Evolutionary conservation across 495 filamentous ascomycete species (phyloP), one percentile per base, ranked within the genome.

Genomic region (Durotheca rogersii): DNA sequence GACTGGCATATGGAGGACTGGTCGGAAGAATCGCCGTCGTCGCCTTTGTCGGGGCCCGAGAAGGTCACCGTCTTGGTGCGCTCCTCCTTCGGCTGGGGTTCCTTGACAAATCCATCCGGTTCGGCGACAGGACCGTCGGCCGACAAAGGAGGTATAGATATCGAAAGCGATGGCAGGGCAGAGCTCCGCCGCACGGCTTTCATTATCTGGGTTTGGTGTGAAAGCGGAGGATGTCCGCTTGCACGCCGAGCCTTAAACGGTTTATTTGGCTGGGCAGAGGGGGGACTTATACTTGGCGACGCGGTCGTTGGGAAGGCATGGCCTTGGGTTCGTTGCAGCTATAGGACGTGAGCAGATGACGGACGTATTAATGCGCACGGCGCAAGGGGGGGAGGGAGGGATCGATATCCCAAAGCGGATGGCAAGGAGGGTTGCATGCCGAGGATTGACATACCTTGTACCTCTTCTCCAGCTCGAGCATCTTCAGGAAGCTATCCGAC

Each of bases 1-100:
- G 77, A 81, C 39, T 79, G 76, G 43, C 77, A 81, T 35, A 81
- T 79, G 2, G 76, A 79, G 11, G 74, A 77, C 27, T 72, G 65
- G 38, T 74, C 74, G 6, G 75, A 77, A 62, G 66, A 65, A 43
- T 54, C 50, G 39, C 67, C 66, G 34, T 60, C 63, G 23, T 54
- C 47, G 42, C 67, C 66, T 31, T 60, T 61, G 23, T 63, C 65
- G 18, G 66, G 67, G 18, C 54, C 61, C 7, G 72, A 62, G 17
- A 74, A 75, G 23, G 71, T 72, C 41, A 75, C 72, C 23, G 72
- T 67, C 56, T 73, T 75, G 4, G 66, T 49, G 19, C 56, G 63
- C 27, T 66, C 63, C 48, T 59, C 57, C 49, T 51, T 62, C 9
- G 44, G 16, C 11, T 51, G 57, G 3, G 45, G 19, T 30, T 55